These are phyloP conservation scores for Pythium folliculosum DNA, from an alignment of 352 stramenopile species.

Conservation along the genomic window DNA sequence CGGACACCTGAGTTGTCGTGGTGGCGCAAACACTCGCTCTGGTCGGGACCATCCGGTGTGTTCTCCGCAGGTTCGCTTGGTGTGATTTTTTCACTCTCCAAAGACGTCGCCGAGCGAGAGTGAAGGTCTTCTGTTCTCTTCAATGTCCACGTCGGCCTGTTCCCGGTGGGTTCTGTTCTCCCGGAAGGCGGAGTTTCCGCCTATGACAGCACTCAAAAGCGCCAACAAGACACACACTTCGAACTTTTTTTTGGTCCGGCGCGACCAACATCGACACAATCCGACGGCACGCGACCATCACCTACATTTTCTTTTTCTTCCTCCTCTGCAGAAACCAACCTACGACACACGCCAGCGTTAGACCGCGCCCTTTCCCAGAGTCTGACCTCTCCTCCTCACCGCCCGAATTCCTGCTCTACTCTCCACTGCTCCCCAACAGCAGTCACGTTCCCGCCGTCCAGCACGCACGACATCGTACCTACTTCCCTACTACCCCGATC, in stretches of 20 bases:
- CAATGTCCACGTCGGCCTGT: slow-evolving; percentile 30
- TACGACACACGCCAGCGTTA: not conserved
- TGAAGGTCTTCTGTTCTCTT: slow-evolving; percentile 32
- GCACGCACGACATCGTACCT: not conserved
- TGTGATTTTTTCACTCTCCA: not conserved
- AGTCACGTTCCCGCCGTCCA: not conserved
- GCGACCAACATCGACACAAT: slow-evolving; percentile 25
- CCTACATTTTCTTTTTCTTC: not conserved
- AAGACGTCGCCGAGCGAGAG: slow-evolving; percentile 19
- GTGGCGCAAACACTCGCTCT: slow-evolving; percentile 20
- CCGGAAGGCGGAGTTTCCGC: slow-evolving; percentile 7
- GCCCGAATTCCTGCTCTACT: not conserved
- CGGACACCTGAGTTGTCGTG: not conserved
- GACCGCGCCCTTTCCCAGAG: slow-evolving; percentile 25
- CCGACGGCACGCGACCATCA: slow-evolving; percentile 27
- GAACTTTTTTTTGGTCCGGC: not conserved
- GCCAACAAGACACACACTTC: not conserved
- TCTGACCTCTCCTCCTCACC: not conserved
- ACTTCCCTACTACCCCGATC: not conserved
- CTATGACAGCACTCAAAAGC: not conserved
- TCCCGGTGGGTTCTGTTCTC: slow-evolving; percentile 16
- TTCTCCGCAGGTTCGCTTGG: slow-evolving; percentile 30
- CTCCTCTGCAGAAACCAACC: not conserved
- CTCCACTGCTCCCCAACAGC: not conserved
- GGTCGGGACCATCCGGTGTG: not conserved